Base-by-base conservation (phyloP, 2,329 filamentous ascomycete species). In the Eurotiales sp. region DNA sequence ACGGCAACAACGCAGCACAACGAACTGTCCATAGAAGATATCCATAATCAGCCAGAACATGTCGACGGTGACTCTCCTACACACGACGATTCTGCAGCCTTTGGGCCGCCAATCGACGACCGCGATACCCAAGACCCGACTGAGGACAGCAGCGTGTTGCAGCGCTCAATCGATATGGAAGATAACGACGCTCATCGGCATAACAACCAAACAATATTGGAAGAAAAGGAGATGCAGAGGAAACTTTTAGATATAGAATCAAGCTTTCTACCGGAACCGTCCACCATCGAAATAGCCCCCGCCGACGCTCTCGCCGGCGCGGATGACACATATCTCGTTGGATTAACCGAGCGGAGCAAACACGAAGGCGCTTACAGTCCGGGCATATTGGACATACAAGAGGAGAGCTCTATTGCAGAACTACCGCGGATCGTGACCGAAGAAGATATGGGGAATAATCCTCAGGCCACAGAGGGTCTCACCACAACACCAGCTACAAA, bases 201-300 rank as follows among this genome's bases (percentile, higher is more conserved):
- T 32, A 66, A 66, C 32, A 72, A 72, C 45, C 67, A 72, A 50
- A 74, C 70, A 1, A 60, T 72, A 23, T 61, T 83, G 30, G 75
- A 82, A 58, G 81, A 84, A 63, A 71, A 70, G 47, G 80, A 82
- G 59, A 83, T 84, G 78, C 76, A 77, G 57, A 72, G 76, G 52
- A 78, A 78, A 56, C 64, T 85, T 56, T 76, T 81, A 72, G 81
- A 85, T 57, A 74, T 84, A 50, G 82, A 84, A 62, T 84, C 82
- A 3, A 84, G 81, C 60, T 84, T 85, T 58, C 55, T 84, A 40
- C 81, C 81, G 0, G 80, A 83, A 41, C 70, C 73, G 2, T 77
- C 77, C 2, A 68, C 70, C 2, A 64, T 76, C 19, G 68, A 69
- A 15, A 61, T 72, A 29, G 61, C 62, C 36, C 51, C 60, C 50